Percentiles rank a stretch among this genome's conserved stretches.
Conservation (phyloP, 495 filamentous ascomycete genomes). For the Collariella sp. region DNA sequence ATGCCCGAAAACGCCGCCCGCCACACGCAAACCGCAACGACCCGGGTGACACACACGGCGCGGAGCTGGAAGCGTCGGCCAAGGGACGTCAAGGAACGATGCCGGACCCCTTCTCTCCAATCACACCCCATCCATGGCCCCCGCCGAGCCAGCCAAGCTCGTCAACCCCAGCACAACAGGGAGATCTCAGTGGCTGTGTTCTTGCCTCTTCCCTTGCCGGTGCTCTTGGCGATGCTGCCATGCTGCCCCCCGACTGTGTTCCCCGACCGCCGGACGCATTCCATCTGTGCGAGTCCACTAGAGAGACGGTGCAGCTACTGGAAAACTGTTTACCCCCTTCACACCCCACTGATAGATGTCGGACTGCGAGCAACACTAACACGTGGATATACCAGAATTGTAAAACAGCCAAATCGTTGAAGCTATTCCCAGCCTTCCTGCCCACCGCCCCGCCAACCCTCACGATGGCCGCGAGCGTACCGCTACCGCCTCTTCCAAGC, state of each 20-base stretch:
- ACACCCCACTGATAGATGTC: too few relatives aligned
- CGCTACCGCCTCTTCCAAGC: too few relatives aligned
- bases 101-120: too few relatives aligned
- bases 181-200: constrained; percentile 5
- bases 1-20: constrained; percentile 5
- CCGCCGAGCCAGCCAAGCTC: neutral
- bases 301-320: too few relatives aligned
- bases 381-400: too few relatives aligned
- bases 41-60: neutral
- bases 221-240: neutral
- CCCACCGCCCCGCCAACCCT: too few relatives aligned
- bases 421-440: too few relatives aligned
- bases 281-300: too few relatives aligned
- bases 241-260: neutral
- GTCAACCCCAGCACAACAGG: neutral
- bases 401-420: too few relatives aligned
- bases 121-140: neutral
- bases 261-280: neutral
- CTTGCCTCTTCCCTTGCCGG: neutral
- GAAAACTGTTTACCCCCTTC: too few relatives aligned
- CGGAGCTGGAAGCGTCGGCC: constrained; percentile 4
- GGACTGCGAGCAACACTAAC: too few relatives aligned
- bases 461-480: too few relatives aligned
- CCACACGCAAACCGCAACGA: neutral
- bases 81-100: neutral